Evolutionary conservation across 495 filamentous ascomycete genomes (phyloP).

Genomic region (Podospora fimiseda): DNA sequence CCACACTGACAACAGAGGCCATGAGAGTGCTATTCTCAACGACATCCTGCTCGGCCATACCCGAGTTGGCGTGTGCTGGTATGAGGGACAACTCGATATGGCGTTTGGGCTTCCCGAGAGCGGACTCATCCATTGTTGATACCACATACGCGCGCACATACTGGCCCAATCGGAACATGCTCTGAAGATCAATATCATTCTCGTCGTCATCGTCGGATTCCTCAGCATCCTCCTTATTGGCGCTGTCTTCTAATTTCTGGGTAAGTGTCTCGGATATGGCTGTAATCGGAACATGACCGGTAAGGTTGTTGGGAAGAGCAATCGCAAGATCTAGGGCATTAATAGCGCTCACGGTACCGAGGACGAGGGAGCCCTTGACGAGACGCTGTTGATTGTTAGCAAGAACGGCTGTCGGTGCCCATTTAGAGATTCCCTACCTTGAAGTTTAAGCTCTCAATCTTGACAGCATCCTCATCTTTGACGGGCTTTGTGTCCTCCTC

Average conservation of each 20-base stretch:
- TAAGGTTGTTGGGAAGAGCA: constrained; percentile 85
- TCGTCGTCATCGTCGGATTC: constrained; percentile 40
- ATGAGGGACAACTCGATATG: constrained; percentile 79
- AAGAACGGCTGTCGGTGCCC: background rate
- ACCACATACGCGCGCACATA: constrained; percentile 81
- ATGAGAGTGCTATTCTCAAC: constrained; percentile 70
- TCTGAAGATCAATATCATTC: constrained; percentile 60
- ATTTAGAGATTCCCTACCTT: constrained; percentile 52
- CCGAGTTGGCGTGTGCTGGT: constrained; percentile 67
- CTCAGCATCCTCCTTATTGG: constrained; percentile 48
- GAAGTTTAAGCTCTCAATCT: constrained; percentile 81
- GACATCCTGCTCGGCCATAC: constrained; percentile 62
- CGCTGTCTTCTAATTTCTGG: constrained; percentile 56
- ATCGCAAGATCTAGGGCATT: constrained; percentile 69
- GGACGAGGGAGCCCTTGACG: constrained; percentile 72
- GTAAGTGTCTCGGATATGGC: constrained; percentile 62
- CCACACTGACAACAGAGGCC: constrained; percentile 80
- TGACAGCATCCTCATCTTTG: constrained; percentile 53
- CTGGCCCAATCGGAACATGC: constrained; percentile 75
- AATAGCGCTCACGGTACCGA: constrained; percentile 81
- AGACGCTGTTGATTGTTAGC: constrained; percentile 59
- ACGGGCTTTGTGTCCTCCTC: constrained; percentile 34
- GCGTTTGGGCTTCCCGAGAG: constrained; percentile 59
- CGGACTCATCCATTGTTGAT: constrained; percentile 58
- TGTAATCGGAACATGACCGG: constrained; percentile 85